These are phyloP conservation scores for Omphalotus guepiniiformis DNA, from an alignment of 768 basidiomycete genomes.

Conservation along the genomic window DNA sequence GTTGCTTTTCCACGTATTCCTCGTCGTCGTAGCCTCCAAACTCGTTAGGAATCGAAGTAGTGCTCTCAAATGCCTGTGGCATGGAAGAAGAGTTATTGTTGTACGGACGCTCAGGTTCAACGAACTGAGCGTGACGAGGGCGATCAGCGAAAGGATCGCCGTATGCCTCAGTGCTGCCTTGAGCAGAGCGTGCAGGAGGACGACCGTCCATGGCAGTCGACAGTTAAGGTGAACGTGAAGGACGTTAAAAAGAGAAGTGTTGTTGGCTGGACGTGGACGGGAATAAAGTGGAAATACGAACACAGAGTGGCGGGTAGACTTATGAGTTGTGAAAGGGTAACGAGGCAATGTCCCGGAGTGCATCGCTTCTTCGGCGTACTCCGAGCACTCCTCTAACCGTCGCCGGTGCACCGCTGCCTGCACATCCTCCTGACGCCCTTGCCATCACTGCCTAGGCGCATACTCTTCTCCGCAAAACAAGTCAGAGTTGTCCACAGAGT, in stretches of 20 bases:
- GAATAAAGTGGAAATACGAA: background rate
- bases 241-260: background rate
- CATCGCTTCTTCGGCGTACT: no score
- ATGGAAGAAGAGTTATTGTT: conserved; percentile 26
- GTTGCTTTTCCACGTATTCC: conserved; percentile 73
- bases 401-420: no score
- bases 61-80: conserved; percentile 54
- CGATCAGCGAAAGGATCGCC: conserved; percentile 75
- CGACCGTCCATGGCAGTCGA: conserved; percentile 34
- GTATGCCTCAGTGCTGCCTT: conserved; percentile 19
- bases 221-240: conserved; percentile 6
- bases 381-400: no score
- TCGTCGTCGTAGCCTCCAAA: conserved; percentile 55
- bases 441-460: no score
- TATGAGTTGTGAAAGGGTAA: background rate
- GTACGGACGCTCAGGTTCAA: conserved; percentile 48
- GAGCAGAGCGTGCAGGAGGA: conserved; percentile 31
- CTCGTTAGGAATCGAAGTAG: conserved; percentile 49
- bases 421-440: no score
- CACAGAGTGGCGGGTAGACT: background rate
- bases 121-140: conserved; percentile 56
- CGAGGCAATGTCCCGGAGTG: no score
- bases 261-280: background rate
- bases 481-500: no score
- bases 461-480: no score